Evolutionary conservation across 2,329 filamentous ascomycete genomes (phyloP).

Genomic region (Colletotrichum costaricense): DNA sequence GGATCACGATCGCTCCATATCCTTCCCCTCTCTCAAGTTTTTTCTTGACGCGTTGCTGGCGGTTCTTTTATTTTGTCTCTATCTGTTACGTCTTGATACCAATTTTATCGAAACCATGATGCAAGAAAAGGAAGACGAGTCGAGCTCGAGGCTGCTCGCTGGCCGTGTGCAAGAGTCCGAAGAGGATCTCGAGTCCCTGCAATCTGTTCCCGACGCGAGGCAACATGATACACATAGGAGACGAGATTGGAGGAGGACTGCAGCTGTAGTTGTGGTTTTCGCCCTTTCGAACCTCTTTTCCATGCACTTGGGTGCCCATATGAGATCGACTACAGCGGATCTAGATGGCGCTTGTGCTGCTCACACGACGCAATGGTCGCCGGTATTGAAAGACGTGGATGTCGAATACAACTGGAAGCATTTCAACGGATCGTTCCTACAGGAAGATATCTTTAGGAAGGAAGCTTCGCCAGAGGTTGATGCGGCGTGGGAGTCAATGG

Average conservation of each 20-base stretch:
- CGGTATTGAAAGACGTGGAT: constrained; percentile 47
- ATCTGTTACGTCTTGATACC: background rate
- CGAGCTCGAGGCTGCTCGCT: constrained; percentile 27
- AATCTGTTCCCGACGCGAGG: background rate
- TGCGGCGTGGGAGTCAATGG: constrained; percentile 61
- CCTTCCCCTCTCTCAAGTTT: background rate
- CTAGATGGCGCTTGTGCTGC: constrained; percentile 41
- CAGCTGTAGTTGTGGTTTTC: constrained; percentile 11
- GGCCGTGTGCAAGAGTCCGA: constrained; percentile 36
- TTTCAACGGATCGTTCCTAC: constrained; percentile 69
- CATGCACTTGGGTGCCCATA: constrained; percentile 36
- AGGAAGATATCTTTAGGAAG: constrained; percentile 64
- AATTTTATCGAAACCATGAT: constrained; percentile 20
- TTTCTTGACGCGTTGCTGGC: background rate
- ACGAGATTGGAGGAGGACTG: constrained; percentile 3
- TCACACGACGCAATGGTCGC: constrained; percentile 51
- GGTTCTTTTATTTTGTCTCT: background rate
- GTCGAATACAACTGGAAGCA: constrained; percentile 45
- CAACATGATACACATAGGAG: constrained; percentile 7
- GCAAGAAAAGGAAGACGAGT: constrained; percentile 26
- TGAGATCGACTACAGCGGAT: constrained; percentile 30
- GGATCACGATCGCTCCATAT: background rate
- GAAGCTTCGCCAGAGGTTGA: constrained; percentile 64
- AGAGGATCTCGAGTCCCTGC: constrained; percentile 34
- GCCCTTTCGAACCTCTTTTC: constrained; percentile 36